A percentile compares a stretch with the other conserved stretches of the same genome.
phyloP scores from a whole-genome alignment of 2,329 filamentous ascomycete genomes.

The Trichoderma sp. region DNA sequence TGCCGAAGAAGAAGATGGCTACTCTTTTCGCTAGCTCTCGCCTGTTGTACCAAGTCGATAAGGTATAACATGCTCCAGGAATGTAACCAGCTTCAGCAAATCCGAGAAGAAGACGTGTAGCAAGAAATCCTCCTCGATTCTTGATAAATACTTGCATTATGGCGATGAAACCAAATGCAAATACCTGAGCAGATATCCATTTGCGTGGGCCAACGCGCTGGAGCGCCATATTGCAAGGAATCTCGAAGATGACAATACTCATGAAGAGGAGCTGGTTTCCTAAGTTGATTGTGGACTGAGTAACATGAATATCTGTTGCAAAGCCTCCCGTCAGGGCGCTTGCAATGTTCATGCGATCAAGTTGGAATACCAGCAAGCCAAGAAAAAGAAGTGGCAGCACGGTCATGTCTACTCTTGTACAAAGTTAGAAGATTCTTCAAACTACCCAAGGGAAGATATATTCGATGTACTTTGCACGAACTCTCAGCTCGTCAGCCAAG shows the following conservation, averaged over 20 bases:
- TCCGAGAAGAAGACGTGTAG: conserved; percentile 51
- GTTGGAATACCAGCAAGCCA: conserved; percentile 49
- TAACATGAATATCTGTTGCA: conserved; percentile 48
- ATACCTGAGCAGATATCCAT: conserved; percentile 54
- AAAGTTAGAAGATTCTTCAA: not conserved
- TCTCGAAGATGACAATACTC: conserved; percentile 48
- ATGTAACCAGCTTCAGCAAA: conserved; percentile 56
- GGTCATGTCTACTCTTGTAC: conserved; percentile 43
- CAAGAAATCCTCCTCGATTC: conserved; percentile 47
- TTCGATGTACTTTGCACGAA: not conserved
- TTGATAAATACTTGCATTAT: conserved; percentile 55
- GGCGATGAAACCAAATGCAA: conserved; percentile 52
- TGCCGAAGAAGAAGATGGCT: conserved; percentile 56
- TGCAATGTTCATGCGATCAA: conserved; percentile 44
- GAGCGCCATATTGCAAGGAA: conserved; percentile 38
- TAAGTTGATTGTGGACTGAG: conserved; percentile 51
- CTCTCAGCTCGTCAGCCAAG: not conserved
- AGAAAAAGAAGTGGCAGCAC: conserved; percentile 50
- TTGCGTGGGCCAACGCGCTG: conserved; percentile 43
- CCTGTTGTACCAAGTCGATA: conserved; percentile 56
- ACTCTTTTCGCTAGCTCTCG: conserved; percentile 52
- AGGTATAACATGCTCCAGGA: conserved; percentile 49
- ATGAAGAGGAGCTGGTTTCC: conserved; percentile 51
- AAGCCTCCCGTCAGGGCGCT: conserved; percentile 51
- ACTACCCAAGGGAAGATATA: not conserved